phyloP scores from a whole-genome alignment of 768 basidiomycete species.

The Podaxis sp. region DNA sequence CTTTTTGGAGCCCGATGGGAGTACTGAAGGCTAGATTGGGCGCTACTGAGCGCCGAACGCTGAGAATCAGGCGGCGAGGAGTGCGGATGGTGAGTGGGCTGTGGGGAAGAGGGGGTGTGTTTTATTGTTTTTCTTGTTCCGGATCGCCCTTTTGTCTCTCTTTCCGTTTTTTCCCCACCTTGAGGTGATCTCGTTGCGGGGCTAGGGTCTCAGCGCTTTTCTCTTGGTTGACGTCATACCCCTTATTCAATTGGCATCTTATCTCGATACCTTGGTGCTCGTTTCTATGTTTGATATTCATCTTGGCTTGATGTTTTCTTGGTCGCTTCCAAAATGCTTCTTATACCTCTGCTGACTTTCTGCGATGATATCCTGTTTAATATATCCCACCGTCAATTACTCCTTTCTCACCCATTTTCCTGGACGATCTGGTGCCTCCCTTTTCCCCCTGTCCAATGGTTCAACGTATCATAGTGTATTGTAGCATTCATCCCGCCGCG shows the following conservation, averaged over 20 bases:
- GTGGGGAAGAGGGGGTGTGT: neutral
- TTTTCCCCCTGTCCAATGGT: neutral
- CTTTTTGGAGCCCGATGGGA: slow-evolving; percentile 64
- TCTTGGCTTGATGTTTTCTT: slow-evolving; percentile 2
- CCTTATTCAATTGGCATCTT: slow-evolving; percentile 6
- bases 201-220: slow-evolving; percentile 9
- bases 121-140: neutral
- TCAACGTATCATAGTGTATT: too few species aligned
- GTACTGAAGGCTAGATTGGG: neutral
- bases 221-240: slow-evolving; percentile 9
- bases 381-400: neutral
- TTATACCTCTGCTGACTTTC: neutral
- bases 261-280: slow-evolving; percentile 6
- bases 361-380: slow-evolving; percentile 4
- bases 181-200: neutral
- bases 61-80: neutral
- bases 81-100: neutral
- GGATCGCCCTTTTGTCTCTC: neutral
- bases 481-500: too few species aligned
- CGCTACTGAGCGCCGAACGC: neutral
- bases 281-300: slow-evolving; percentile 6
- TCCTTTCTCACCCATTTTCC: neutral
- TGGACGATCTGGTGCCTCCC: neutral
- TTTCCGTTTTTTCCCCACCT: neutral
- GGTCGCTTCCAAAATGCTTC: neutral